Conservation (phyloP, 1,139 yeast genomes). For the Yamadazyma jaroonii region DNA sequence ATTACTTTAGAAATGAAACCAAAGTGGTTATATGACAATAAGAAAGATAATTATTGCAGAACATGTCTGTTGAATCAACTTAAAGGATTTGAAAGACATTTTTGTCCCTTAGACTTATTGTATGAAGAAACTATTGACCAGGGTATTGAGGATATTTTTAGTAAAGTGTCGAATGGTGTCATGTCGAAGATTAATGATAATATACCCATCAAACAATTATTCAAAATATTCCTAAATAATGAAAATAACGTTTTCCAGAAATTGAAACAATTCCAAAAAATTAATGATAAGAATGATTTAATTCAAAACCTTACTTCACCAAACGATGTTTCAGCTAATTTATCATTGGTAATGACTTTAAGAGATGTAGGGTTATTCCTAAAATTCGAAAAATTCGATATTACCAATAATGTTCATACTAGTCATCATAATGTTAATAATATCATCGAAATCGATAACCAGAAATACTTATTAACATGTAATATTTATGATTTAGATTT, state of each 20-base stretch:
- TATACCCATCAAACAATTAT: constrained; percentile 30
- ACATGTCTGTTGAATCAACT: constrained; percentile 44
- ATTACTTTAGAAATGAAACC: constrained; percentile 45
- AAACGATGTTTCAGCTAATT: constrained; percentile 42
- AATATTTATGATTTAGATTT: constrained; percentile 46
- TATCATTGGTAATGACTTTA: constrained; percentile 51
- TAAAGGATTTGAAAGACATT: constrained; percentile 34
- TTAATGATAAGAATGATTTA: constrained; percentile 32
- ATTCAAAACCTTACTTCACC: constrained; percentile 33
- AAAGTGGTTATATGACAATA: constrained; percentile 47
- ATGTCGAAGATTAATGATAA: constrained; percentile 18
- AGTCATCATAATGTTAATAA: constrained; percentile 34
- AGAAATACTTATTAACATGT: constrained; percentile 32
- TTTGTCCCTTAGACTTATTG: constrained; percentile 44
- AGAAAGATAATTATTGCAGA: constrained; percentile 37
- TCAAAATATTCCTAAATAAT: constrained; percentile 25
- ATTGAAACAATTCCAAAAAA: constrained; percentile 35
- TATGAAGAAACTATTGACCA: constrained; percentile 29
- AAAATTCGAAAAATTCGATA: constrained; percentile 36
- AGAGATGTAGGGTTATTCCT: constrained; percentile 55
- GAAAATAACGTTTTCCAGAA: constrained; percentile 38
- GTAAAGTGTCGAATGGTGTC: constrained; percentile 23
- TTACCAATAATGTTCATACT: constrained; percentile 27
- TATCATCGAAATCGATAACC: constrained; percentile 24
- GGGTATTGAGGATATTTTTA: constrained; percentile 36